A percentile compares a stretch with the other conserved stretches of the same genome.
These are phyloP conservation scores for Sclerotinia borealis DNA, from an alignment of 2,329 filamentous ascomycete species.

Conservation along the genomic window DNA sequence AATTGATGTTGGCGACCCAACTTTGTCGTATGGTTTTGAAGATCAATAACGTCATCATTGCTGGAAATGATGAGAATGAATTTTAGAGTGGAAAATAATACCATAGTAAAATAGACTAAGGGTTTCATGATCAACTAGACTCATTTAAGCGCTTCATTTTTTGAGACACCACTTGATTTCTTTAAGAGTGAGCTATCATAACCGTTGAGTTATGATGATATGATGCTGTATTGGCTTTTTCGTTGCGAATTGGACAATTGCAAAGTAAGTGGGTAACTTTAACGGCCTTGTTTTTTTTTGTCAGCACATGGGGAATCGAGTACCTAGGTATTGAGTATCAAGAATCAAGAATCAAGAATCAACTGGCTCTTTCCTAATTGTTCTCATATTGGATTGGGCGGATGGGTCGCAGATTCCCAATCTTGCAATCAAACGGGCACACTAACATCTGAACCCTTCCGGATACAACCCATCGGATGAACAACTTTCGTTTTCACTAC, in stretches of 20 bases:
- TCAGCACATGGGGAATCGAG: too few relatives aligned
- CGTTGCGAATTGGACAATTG: too few relatives aligned
- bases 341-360: not conserved
- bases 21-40: conserved; percentile 97
- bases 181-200: not conserved
- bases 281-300: not conserved
- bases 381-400: not conserved
- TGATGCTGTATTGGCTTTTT: too few relatives aligned
- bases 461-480: not conserved
- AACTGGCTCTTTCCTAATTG: not conserved
- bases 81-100: conserved; percentile 48
- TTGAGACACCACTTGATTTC: not conserved
- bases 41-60: conserved; percentile 93
- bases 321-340: too few relatives aligned
- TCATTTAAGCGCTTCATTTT: not conserved
- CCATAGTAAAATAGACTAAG: conserved; percentile 9
- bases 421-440: not conserved
- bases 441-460: not conserved
- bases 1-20: conserved; percentile 92
- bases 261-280: too few relatives aligned
- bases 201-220: not conserved
- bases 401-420: not conserved
- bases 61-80: conserved; percentile 80
- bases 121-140: not conserved
- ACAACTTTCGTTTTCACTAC: not conserved